Base-by-base conservation (phyloP, 352 stramenopile genomes). In the Phytophthora constricta region DNA sequence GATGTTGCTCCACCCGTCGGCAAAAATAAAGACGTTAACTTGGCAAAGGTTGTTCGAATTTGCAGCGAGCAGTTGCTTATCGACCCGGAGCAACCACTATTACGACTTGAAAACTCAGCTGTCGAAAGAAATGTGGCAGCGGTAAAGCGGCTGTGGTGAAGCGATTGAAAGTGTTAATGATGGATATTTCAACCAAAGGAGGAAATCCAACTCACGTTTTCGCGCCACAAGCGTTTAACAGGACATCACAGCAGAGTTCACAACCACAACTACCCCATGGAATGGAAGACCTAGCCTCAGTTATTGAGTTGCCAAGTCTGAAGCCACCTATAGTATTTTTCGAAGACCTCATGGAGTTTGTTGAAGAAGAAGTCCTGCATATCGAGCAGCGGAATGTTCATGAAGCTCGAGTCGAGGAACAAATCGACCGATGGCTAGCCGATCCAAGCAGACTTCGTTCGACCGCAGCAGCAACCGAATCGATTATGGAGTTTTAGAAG, bases 41-140 rank as follows among this genome's bases (percentile, higher is more conserved):
- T 45, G 10, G 37, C 16, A 45, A 45, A 45, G 31, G 37, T 45
- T 19, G 37, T 19, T 19, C 9, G 9, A 13, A 16, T 45, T 20
- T 45, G 52, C 49, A 72, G 65, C 60, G 77, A 76, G 27, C 72
- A 65, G 62, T 81, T 83, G 16, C 52, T 71, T 0, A 65, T 50
- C 11, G 68, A 50, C 14, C 33, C 57, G 3, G 56, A 61, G 10
- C 47, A 45, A 45, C 37, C 37, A 19, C 37, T n/a, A 5, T 45
- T 19, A 45, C 37, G 37, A 13, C 17, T 45, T 5, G 37, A 45
- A n/a, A 13, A 45, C 5, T 5, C 7, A 20, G 16, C 37, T 7
- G 17, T 45, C 37, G 17, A 45, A 23, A 23, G 11, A 28, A 49
- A 49, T 49, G 42, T 25, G 11, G 22, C 17, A 10, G 42, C 11